Evolutionary conservation across 768 basidiomycete genomes (phyloP).

Genomic region (Mycena galericulata): DNA sequence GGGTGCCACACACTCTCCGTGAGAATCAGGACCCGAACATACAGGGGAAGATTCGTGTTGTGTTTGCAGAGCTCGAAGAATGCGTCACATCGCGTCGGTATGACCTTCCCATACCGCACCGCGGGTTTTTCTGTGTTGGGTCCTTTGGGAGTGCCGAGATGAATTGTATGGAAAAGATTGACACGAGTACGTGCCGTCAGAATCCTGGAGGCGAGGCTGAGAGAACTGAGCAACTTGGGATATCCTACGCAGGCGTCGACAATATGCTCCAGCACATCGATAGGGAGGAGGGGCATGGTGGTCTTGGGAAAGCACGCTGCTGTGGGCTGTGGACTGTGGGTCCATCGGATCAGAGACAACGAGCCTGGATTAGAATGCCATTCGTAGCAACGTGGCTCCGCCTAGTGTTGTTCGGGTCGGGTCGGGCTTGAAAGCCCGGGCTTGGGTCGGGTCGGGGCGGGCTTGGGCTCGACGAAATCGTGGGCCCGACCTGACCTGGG

Average conservation of each 20-base stretch:
- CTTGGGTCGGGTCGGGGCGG: no score
- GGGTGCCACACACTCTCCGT: not conserved
- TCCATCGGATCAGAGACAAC: not conserved
- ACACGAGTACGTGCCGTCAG: slow-evolving; percentile 7
- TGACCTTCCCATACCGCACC: not conserved
- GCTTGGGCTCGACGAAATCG: no score
- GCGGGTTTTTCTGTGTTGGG: not conserved
- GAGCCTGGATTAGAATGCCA: no score
- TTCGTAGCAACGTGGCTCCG: no score
- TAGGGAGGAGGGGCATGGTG: slow-evolving; percentile 1
- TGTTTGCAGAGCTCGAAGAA: not conserved
- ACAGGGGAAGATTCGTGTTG: not conserved
- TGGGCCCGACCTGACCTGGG: no score
- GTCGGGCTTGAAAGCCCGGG: no score
- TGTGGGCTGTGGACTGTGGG: not conserved
- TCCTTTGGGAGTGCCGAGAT: not conserved
- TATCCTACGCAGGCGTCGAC: not conserved
- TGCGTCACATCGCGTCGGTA: not conserved
- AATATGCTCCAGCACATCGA: slow-evolving; percentile 8
- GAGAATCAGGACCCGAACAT: not conserved
- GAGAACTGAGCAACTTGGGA: not conserved
- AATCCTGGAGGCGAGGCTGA: not conserved
- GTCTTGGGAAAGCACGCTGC: no score
- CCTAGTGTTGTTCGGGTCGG: no score
- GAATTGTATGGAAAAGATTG: slow-evolving; percentile 8